Base-by-base conservation (phyloP, 331 rosid species). In the Malus hybrid region DNA sequence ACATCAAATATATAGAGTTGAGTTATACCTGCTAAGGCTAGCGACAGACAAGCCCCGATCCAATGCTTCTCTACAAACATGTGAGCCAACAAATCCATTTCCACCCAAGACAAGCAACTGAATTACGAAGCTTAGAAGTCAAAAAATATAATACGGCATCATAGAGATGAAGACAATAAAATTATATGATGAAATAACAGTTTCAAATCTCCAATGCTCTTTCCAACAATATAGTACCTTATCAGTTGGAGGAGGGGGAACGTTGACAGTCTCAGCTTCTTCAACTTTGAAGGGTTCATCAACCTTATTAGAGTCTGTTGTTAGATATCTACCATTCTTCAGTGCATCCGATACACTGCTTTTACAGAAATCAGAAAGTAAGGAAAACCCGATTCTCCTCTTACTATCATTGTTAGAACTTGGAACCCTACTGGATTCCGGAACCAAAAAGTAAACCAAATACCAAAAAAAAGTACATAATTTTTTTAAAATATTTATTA, bases 41-140 rank as follows among this genome's bases (percentile, higher is more conserved):
- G 91, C 88, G 73, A 94, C 97, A 52, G 99, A 64, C 76, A 92
- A 79, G 22, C 96, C 97, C 34, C 57, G 91, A 48, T 83, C 84
- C 29, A 94, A 75, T 42, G 97, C 99, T 80, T 90, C 99, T 79
- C 82, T 85, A 78, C 96, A 90, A 48, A 94, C 36, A 79, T 92
- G 96, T 29, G 97, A 94, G 77, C 99, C 99, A 78, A 94, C 97
- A 82, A 94, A 94, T 68, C 99, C 99, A 83, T 88, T 94, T 82
- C 99, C 97, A 77, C 99, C 99, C 92, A 95, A 80, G 80, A 95
- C 97, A 81, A 95, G 97, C 82, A 95, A 83, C 99, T 95, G 83
- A 73, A 73, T 74, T 53, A 76, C 79, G 67, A 71, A 57, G 63
- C 84, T 81, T 32, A 53, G 66, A 83, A 63, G 73, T 77, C 24